Evolutionary conservation across 2,329 filamentous ascomycete species (phyloP).

Genomic region (Sphaerulina populicola): DNA sequence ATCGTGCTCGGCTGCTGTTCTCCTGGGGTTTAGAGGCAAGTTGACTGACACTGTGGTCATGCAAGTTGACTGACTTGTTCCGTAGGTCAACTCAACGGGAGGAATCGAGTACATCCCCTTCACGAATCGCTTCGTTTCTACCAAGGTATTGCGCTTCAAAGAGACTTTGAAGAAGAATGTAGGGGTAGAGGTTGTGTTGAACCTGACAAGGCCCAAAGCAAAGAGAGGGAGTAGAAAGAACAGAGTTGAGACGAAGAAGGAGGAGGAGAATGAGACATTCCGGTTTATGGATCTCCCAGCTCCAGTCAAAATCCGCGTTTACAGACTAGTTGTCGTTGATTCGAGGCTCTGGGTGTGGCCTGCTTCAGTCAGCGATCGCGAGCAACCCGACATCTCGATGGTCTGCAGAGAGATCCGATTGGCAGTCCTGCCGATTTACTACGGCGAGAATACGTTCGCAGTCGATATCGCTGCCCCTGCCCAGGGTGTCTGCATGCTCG

Average conservation of each 20-base stretch:
- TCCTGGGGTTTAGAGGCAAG: background rate
- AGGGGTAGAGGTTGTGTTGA: background rate
- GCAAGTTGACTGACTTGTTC: background rate
- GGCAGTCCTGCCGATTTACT: constrained; percentile 24
- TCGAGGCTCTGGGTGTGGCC: constrained; percentile 19
- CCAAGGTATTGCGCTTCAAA: background rate
- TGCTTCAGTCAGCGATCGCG: constrained; percentile 7
- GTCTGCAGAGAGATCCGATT: constrained; percentile 18
- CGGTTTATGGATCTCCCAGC: constrained; percentile 9
- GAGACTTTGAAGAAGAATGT: background rate
- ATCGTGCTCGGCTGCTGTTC: background rate
- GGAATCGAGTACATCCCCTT: background rate
- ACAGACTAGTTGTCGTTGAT: constrained; percentile 18
- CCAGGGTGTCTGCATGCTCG: background rate
- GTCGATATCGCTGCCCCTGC: constrained; percentile 10
- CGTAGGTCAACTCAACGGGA: constrained; percentile 1
- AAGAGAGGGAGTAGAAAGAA: background rate
- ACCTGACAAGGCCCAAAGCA: background rate
- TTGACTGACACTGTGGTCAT: background rate
- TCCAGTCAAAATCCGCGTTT: constrained; percentile 17
- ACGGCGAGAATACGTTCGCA: constrained; percentile 23
- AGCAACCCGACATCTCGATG: constrained; percentile 27
- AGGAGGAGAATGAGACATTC: background rate
- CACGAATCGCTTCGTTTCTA: constrained; percentile 2
- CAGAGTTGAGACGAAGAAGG: background rate